Base-by-base conservation (phyloP, 2,329 filamentous ascomycete species). In the Tolypocladium ophioglossoides region DNA sequence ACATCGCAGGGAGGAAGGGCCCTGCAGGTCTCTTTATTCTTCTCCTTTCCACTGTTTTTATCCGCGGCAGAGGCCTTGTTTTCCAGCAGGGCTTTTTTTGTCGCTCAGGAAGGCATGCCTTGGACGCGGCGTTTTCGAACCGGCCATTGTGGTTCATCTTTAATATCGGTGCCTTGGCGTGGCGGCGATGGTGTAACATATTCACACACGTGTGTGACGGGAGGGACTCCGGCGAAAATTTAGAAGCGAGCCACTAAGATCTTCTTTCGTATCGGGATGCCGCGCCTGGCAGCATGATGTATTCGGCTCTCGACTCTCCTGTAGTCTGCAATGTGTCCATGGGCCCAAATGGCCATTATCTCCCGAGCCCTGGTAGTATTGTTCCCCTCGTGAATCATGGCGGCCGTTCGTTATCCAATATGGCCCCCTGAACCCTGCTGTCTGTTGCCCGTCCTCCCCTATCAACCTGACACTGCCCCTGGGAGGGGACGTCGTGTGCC, bases 111-210 rank as follows among this genome's bases (percentile, higher is more conserved):
- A 37, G 48, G 48, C 32, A 22, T 40, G 53, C 40, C 22, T 38
- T 54, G 35, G 40, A 50, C 50, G 41, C 38, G 54, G 49, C 37
- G 54, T 57, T 57, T 40, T 50, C 8, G 54, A 56, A 30, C 48
- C 50, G 49, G 40, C 52, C 32, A 51, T 44, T 39, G 41, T 48
- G 44, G 44, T 32, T 47, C 30, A 18, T 20, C 44, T 47, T 32
- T 47, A 18, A 20, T 47, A 47, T 32, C 44, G 44, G 27, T 32
- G 44, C 44, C 44, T 47, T 20, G 44, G 44, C 44, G 44, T 32
- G 44, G 27, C 44, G 44, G 44, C 9, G 18, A 14, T n/a, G 2
- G 16, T 47, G 44, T 47, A 47, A 32, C 27, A 47, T 47, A 47
- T 32, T 7, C 27, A 47, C 44, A 47, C 44, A 12, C 44, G 27